Percentiles rank a stretch among this genome's conserved stretches.
Evolutionary conservation across 441 rosid genomes (phyloP).

Genomic region (Erysimum pusillum): DNA sequence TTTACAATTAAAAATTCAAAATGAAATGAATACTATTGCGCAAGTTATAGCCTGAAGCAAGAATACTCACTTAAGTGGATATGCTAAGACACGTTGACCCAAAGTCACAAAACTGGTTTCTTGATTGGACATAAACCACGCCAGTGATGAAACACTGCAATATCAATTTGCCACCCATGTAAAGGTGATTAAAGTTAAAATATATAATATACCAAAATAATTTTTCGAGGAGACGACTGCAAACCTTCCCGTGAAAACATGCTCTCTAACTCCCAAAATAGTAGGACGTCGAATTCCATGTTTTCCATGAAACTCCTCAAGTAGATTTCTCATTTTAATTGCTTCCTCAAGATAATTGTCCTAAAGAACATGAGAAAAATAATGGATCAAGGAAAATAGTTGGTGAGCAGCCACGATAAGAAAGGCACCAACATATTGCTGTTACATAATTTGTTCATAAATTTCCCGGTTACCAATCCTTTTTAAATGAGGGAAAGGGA

Average conservation of each 20-base stretch:
- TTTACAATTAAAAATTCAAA: not conserved
- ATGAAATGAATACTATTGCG: constrained; percentile 3
- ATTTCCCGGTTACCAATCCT: constrained; percentile 15
- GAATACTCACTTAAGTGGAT: constrained; percentile 88
- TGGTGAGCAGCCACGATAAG: constrained; percentile 5
- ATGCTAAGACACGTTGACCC: constrained; percentile 94
- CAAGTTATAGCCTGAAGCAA: constrained; percentile 9
- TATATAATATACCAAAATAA: not conserved
- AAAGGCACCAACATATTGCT: constrained; percentile 17
- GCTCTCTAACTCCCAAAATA: constrained; percentile 94
- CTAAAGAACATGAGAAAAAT: constrained; percentile 54
- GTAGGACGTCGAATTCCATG: constrained; percentile 97
- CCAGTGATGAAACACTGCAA: constrained; percentile 96
- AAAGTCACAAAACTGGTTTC: constrained; percentile 98
- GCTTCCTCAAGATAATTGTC: constrained; percentile 98
- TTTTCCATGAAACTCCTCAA: constrained; percentile 84
- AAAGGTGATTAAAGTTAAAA: constrained; percentile 39
- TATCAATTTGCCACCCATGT: constrained; percentile 40
- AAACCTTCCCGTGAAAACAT: constrained; percentile 97
- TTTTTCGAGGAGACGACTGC: constrained; percentile 27
- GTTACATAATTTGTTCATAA: constrained; percentile 21
- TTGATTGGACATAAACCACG: constrained; percentile 99
- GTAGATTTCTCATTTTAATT: constrained; percentile 96
- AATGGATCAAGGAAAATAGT: constrained; percentile 28
- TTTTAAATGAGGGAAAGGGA: constrained; percentile 11